Evolutionary conservation across 495 filamentous ascomycete genomes (phyloP).

Genomic region (Aspergillus nanangensis): DNA sequence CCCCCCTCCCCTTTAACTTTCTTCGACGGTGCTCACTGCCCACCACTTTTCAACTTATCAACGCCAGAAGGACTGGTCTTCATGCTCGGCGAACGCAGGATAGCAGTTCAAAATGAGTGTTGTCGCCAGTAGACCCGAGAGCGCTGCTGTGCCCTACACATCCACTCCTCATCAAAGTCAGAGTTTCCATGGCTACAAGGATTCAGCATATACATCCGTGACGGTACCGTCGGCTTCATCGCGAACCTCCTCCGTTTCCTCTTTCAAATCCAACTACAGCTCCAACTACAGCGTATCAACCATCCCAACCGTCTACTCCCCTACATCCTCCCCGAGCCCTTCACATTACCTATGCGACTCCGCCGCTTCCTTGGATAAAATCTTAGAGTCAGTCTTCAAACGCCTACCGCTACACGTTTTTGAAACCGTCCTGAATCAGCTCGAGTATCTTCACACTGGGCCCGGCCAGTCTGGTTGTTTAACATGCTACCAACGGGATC

Average conservation of each 20-base stretch:
- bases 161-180: slow-evolving; percentile 19
- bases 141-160: slow-evolving; percentile 28
- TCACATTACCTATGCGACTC: slow-evolving; percentile 36
- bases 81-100: slow-evolving; percentile 10
- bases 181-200: slow-evolving; percentile 17
- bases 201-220: slow-evolving; percentile 19
- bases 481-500: slow-evolving; percentile 75
- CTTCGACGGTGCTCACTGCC: not conserved
- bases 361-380: slow-evolving; percentile 28
- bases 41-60: not conserved
- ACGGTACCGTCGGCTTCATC: slow-evolving; percentile 29
- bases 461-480: slow-evolving; percentile 50
- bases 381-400: slow-evolving; percentile 39
- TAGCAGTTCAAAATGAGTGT: slow-evolving; percentile 31
- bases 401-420: slow-evolving; percentile 53
- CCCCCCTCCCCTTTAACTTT: slow-evolving; percentile 4
- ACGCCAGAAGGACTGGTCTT: slow-evolving; percentile 3
- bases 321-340: slow-evolving; percentile 27
- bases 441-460: slow-evolving; percentile 45
- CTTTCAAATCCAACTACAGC: slow-evolving; percentile 37
- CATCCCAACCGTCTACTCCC: slow-evolving; percentile 34
- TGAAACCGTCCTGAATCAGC: slow-evolving; percentile 48
- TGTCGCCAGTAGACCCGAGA: slow-evolving; percentile 40
- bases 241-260: slow-evolving; percentile 37
- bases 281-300: slow-evolving; percentile 37